Conservation (phyloP, 1,284 basidiomycete genomes). For the Leccinum brunneo-olivaceum region DNA sequence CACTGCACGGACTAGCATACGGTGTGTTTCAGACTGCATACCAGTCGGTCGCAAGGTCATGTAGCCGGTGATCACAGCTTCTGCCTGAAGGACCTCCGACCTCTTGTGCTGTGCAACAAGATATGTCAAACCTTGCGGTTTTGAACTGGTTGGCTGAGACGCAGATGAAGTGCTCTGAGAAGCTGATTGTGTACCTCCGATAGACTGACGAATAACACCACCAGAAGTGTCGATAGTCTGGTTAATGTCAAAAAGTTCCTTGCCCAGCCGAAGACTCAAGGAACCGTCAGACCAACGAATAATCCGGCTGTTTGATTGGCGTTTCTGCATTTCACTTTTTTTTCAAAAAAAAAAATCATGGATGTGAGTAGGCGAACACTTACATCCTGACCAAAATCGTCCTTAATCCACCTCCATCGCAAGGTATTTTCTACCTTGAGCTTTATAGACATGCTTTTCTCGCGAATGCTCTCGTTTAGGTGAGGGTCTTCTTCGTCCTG, state of each 20-base stretch:
- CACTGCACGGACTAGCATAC: conserved; percentile 81
- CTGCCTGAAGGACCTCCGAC: conserved; percentile 78
- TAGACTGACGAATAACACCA: conserved; percentile 45
- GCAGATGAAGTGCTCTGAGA: conserved; percentile 28
- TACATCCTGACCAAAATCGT: conserved; percentile 63
- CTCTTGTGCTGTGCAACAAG: conserved; percentile 87
- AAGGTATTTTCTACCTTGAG: conserved; percentile 87
- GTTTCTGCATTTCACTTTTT: conserved; percentile 38
- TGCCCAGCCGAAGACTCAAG: conserved; percentile 79
- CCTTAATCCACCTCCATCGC: conserved; percentile 83
- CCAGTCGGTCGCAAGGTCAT: conserved; percentile 82
- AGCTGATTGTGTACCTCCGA: conserved; percentile 39
- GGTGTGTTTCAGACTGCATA: conserved; percentile 86
- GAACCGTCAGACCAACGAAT: conserved; percentile 91
- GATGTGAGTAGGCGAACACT: conserved; percentile 25
- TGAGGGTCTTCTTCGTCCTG: conserved; percentile 62
- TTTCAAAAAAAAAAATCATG: conserved; percentile 5
- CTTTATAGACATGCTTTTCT: conserved; percentile 74
- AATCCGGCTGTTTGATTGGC: conserved; percentile 82
- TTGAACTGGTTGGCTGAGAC: conserved; percentile 27
- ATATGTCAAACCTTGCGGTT: conserved; percentile 74
- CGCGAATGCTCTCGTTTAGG: conserved; percentile 51
- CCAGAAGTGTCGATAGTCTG: conserved; percentile 70
- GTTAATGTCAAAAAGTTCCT: conserved; percentile 85
- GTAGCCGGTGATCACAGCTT: conserved; percentile 76